phyloP scores from a whole-genome alignment of 768 basidiomycete genomes.

The Glaciozyma antarctica region DNA sequence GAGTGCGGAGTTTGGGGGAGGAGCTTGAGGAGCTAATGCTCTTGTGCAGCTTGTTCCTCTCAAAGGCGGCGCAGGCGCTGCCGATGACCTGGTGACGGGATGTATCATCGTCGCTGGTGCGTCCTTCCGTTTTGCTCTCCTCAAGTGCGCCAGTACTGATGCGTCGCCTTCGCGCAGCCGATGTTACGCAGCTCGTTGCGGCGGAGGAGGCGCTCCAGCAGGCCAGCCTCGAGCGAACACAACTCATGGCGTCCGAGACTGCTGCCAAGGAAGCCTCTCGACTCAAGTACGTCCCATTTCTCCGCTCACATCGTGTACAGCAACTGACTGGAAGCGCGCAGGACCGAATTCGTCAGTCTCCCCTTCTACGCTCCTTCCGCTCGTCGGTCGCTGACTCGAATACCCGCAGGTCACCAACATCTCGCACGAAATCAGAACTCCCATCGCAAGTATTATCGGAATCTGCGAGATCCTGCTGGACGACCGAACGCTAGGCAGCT shows the following conservation, averaged over 20 bases:
- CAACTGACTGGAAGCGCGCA: neutral
- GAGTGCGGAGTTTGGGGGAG: neutral
- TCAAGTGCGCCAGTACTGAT: no score
- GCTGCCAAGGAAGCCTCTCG: slow-evolving; percentile 30
- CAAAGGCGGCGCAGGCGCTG: neutral
- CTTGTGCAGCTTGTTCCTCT: neutral
- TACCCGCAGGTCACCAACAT: slow-evolving; percentile 13
- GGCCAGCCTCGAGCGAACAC: slow-evolving; percentile 3
- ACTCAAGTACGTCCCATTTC: slow-evolving; percentile 16
- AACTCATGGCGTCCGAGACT: slow-evolving; percentile 20
- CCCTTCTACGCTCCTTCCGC: neutral
- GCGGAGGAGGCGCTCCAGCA: slow-evolving; percentile 15
- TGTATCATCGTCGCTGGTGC: neutral
- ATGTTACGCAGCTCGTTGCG: slow-evolving; percentile 21
- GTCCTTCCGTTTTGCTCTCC: no score
- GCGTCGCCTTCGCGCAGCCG: neutral
- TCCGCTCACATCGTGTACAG: no score
- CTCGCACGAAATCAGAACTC: slow-evolving; percentile 31
- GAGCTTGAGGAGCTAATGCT: neutral
- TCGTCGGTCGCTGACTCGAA: neutral
- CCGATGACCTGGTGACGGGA: neutral
- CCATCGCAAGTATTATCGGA: slow-evolving; percentile 27
- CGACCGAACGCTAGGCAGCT: slow-evolving; percentile 1
- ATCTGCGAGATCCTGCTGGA: slow-evolving; percentile 27
- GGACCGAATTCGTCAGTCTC: slow-evolving; percentile 23